Percentiles rank a stretch among this genome's conserved stretches.
Conservation (phyloP, 2,329 filamentous ascomycete genomes). For the Amauroascus niger region DNA sequence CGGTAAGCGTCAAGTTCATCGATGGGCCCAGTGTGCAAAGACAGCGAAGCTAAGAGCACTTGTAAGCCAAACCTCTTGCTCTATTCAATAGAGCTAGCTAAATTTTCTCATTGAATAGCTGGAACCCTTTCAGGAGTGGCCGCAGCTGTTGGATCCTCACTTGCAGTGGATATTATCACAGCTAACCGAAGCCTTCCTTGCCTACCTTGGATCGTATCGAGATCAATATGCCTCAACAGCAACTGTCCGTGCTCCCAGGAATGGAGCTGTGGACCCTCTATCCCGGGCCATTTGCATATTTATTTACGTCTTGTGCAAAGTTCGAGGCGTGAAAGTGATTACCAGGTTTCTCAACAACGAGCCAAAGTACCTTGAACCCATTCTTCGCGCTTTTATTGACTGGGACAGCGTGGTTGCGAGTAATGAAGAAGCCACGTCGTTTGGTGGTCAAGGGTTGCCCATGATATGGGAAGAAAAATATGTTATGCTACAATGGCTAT, state of each 20-base stretch:
- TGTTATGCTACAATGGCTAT: constrained; percentile 76
- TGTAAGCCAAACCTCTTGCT: constrained; percentile 24
- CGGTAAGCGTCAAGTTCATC: constrained; percentile 26
- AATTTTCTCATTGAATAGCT: constrained; percentile 39
- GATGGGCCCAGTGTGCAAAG: constrained; percentile 32
- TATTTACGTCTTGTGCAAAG: constrained; percentile 86
- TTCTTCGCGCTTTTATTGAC: constrained; percentile 65
- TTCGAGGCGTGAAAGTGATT: constrained; percentile 86
- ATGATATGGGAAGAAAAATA: constrained; percentile 85
- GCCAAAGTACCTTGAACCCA: constrained; percentile 68
- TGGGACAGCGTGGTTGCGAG: constrained; percentile 29
- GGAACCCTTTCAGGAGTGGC: constrained; percentile 89
- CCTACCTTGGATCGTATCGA: constrained; percentile 45
- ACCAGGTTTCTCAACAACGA: constrained; percentile 86
- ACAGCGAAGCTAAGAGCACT: constrained; percentile 33
- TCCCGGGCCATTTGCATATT: constrained; percentile 66
- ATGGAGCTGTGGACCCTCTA: constrained; percentile 39
- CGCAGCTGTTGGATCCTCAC: constrained; percentile 81
- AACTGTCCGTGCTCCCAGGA: constrained; percentile 15
- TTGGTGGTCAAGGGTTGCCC: constrained; percentile 20
- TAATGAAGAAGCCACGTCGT: constrained; percentile 10
- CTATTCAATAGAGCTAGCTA: not conserved
- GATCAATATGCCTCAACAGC: constrained; percentile 31
- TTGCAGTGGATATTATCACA: constrained; percentile 64
- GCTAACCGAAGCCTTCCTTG: constrained; percentile 66